Evolutionary conservation across 2,329 filamentous ascomycete genomes (phyloP).

Genomic region (Cladophialophora psammophila): DNA sequence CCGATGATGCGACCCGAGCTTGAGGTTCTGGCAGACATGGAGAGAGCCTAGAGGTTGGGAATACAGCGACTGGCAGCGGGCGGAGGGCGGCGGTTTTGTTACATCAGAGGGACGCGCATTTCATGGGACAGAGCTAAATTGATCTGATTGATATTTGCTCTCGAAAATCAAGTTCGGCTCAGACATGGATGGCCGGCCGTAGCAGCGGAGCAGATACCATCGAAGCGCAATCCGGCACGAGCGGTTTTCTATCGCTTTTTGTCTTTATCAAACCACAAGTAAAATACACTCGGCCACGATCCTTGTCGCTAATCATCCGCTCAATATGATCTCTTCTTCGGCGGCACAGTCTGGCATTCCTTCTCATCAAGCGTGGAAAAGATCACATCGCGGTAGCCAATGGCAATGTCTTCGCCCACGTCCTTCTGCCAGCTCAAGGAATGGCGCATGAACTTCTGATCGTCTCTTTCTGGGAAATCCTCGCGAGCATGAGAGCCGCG

Average conservation of each 20-base stretch:
- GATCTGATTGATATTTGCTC: neutral
- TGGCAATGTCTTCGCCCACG: constrained; percentile 84
- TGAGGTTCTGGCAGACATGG: constrained; percentile 25
- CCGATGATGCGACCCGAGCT: constrained; percentile 30
- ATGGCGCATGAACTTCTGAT: constrained; percentile 99
- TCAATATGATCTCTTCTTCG: constrained; percentile 77
- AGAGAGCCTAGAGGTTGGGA: neutral
- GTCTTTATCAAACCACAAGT: neutral
- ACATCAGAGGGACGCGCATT: neutral
- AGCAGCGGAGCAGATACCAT: neutral
- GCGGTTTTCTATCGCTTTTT: neutral
- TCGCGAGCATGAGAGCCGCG: constrained; percentile 96
- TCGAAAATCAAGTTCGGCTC: neutral
- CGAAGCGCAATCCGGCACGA: neutral
- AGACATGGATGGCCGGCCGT: neutral
- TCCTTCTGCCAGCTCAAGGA: constrained; percentile 94
- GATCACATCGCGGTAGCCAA: constrained; percentile 85
- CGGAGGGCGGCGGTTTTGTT: neutral
- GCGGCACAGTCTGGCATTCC: constrained; percentile 95
- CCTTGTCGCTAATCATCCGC: neutral
- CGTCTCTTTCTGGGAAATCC: constrained; percentile 94
- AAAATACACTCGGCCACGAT: neutral
- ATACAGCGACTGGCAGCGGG: neutral
- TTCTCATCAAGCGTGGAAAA: constrained; percentile 86
- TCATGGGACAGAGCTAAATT: neutral